These are phyloP conservation scores for Hypoxylon rickii DNA, from an alignment of 495 filamentous ascomycete genomes.

Conservation along the genomic window DNA sequence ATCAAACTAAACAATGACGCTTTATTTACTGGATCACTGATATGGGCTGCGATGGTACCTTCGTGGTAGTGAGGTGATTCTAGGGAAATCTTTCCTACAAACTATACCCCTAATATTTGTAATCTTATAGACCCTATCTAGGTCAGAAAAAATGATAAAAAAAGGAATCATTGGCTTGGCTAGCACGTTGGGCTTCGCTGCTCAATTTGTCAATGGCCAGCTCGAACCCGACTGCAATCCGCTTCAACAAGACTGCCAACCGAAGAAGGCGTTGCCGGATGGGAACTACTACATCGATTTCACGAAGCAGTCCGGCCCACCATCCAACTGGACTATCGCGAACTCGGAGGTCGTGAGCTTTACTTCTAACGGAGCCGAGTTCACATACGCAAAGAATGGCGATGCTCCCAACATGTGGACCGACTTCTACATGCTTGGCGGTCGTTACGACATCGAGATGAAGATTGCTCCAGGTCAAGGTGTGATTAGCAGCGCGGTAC, in stretches of 20 bases:
- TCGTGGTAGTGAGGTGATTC: not conserved
- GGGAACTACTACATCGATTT: conserved; percentile 39
- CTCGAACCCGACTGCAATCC: conserved; percentile 39
- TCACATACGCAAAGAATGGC: conserved; percentile 72
- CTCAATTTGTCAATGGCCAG: conserved; percentile 32
- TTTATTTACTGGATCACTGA: conserved; percentile 34
- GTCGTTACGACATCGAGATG: conserved; percentile 69
- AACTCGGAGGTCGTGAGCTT: conserved; percentile 48
- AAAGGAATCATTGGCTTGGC: conserved; percentile 32
- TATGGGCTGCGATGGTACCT: conserved; percentile 18
- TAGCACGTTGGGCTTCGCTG: conserved; percentile 28
- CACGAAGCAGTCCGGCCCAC: conserved; percentile 30
- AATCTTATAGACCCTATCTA: conserved; percentile 19
- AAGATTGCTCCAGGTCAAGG: conserved; percentile 72
- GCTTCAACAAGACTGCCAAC: conserved; percentile 30
- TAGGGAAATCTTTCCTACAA: conserved; percentile 4
- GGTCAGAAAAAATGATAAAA: conserved; percentile 30
- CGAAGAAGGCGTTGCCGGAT: conserved; percentile 33
- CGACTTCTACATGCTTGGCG: conserved; percentile 79
- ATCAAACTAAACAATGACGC: conserved; percentile 32
- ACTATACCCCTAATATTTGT: conserved; percentile 14
- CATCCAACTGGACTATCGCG: conserved; percentile 30
- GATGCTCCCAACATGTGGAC: conserved; percentile 76
- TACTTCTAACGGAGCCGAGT: conserved; percentile 64
- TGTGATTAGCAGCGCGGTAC: conserved; percentile 79